Conservation (phyloP, 805 yeast genomes). For the Starmerella vitae region DNA sequence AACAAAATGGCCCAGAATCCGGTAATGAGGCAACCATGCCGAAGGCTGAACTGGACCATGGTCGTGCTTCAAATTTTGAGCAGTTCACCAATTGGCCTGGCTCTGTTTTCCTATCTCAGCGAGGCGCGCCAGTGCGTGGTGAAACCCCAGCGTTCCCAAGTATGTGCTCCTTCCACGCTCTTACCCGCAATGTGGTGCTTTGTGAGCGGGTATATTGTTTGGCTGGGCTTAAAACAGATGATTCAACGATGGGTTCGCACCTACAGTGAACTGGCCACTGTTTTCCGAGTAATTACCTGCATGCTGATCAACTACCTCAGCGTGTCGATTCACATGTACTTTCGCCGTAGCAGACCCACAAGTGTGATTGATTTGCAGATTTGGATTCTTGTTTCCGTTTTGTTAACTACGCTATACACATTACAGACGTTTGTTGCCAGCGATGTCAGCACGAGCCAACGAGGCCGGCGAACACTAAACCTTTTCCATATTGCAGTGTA, state of each 20-base stretch:
- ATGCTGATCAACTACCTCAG: conserved; percentile 57
- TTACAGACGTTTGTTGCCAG: conserved; percentile 81
- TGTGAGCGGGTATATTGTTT: conserved; percentile 74
- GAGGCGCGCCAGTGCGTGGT: conserved; percentile 25
- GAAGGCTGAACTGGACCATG: conserved; percentile 18
- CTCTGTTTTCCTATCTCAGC: conserved; percentile 29
- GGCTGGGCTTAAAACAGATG: conserved; percentile 71
- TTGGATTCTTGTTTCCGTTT: conserved; percentile 84
- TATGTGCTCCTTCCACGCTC: conserved; percentile 18
- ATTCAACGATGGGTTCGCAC: conserved; percentile 88
- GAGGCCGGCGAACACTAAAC: conserved; percentile 50
- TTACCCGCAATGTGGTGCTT: conserved; percentile 58
- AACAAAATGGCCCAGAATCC: no score
- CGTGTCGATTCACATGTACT: conserved; percentile 55
- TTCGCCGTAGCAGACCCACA: conserved; percentile 45
- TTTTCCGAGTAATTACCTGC: conserved; percentile 72
- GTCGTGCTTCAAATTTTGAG: conserved; percentile 41
- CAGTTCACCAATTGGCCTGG: conserved; percentile 49
- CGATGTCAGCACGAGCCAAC: conserved; percentile 26
- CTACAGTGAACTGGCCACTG: conserved; percentile 78
- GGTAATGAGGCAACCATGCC: conserved; percentile 10
- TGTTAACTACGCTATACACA: conserved; percentile 65
- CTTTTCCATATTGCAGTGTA: conserved; percentile 80
- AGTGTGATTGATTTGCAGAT: conserved; percentile 64
- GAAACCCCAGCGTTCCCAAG: conserved; percentile 5